Evolutionary conservation across 495 filamentous ascomycete species (phyloP).

Genomic region (Penicillium longicatenatum): DNA sequence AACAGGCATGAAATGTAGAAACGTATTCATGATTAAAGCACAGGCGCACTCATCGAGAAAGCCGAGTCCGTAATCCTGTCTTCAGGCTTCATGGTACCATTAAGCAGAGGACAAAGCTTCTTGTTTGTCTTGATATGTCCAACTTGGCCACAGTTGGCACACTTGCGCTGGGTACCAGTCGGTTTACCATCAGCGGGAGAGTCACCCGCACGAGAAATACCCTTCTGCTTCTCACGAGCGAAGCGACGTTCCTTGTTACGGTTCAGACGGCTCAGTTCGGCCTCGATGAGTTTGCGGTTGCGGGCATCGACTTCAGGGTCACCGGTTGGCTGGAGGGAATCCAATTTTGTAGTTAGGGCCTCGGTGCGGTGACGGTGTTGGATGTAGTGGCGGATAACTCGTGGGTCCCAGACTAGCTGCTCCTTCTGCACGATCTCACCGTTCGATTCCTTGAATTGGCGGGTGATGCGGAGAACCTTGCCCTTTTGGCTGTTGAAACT

Average conservation of each 20-base stretch:
- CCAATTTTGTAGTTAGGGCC: conserved; percentile 66
- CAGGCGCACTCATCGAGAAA: conserved; percentile 54
- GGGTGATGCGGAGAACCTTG: conserved; percentile 75
- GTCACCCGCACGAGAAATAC: conserved; percentile 47
- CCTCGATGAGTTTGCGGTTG: conserved; percentile 62
- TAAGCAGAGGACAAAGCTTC: conserved; percentile 92
- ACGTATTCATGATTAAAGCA: conserved; percentile 27
- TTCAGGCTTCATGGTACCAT: conserved; percentile 77
- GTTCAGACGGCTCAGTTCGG: conserved; percentile 78
- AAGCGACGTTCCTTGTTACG: conserved; percentile 89
- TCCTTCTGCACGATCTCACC: conserved; percentile 61
- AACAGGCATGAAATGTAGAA: conserved; percentile 1
- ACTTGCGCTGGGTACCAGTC: conserved; percentile 82
- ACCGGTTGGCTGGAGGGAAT: conserved; percentile 69
- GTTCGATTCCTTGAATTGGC: conserved; percentile 60
- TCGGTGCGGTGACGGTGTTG: conserved; percentile 56
- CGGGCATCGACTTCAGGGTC: conserved; percentile 69
- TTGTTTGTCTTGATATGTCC: conserved; percentile 99
- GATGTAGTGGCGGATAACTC: conserved; percentile 69
- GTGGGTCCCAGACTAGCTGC: conserved; percentile 68
- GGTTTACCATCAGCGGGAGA: conserved; percentile 50
- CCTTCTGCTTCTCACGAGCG: conserved; percentile 89
- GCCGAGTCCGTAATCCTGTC: conserved; percentile 57
- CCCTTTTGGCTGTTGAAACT: conserved; percentile 68
- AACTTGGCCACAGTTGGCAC: conserved; percentile 92